Evolutionary conservation across 345 rosid genomes (phyloP).

Genomic region (Geranium rotundifolium): DNA sequence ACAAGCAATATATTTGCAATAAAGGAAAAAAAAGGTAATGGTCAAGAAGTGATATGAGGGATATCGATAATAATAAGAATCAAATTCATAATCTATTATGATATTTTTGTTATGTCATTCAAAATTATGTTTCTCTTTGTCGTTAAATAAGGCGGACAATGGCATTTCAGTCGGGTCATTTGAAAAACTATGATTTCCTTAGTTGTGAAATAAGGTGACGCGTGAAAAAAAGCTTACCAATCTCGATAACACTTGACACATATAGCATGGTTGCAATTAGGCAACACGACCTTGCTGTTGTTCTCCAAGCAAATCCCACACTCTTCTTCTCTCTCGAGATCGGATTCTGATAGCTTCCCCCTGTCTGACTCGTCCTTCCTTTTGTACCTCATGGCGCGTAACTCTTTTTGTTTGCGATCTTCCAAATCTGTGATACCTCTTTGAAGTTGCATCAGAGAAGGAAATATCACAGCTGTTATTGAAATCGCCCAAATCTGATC

Average conservation of each 20-base stretch:
- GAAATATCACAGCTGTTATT: conserved; percentile 15
- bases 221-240: conserved; percentile 8
- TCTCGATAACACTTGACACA: conserved; percentile 16
- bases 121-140: no score
- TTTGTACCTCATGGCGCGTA: conserved; percentile 9
- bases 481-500: not conserved
- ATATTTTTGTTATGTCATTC: no score
- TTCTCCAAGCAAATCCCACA: conserved; percentile 33
- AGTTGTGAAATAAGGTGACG: no score
- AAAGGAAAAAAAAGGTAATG: no score
- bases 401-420: conserved; percentile 13
- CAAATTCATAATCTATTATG: no score
- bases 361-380: conserved; percentile 12
- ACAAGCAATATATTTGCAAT: no score
- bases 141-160: no score
- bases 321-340: conserved; percentile 30
- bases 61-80: no score
- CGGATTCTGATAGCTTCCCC: conserved; percentile 11
- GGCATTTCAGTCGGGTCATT: no score
- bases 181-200: no score
- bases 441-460: conserved; percentile 16
- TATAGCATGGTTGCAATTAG: conserved; percentile 14
- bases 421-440: conserved; percentile 13
- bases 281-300: conserved; percentile 11
- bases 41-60: no score